Percentiles rank a stretch among this genome's conserved stretches.
Evolutionary conservation across 371 early-diverging fungal species (phyloP).

Genomic region (Haplosporangium sp.): DNA sequence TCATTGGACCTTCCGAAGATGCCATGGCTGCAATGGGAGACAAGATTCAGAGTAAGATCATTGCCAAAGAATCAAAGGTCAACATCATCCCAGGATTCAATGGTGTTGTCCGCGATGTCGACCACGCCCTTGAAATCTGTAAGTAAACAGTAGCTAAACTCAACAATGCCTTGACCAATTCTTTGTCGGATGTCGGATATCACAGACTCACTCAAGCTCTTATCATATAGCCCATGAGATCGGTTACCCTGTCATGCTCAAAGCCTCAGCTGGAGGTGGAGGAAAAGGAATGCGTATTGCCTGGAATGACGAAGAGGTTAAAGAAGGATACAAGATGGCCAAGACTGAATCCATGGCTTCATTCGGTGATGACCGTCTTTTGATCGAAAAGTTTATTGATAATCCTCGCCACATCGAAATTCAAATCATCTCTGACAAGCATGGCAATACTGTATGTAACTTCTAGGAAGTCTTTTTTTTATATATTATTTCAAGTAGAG

Average conservation of each 20-base stretch:
- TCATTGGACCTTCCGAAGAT: constrained; percentile 82
- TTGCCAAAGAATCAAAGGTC: constrained; percentile 87
- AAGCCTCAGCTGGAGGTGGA: constrained; percentile 93
- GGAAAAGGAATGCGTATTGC: constrained; percentile 93
- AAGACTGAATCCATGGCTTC: constrained; percentile 86
- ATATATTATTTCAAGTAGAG: neutral
- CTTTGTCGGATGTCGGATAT: too few species aligned
- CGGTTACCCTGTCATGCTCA: constrained; percentile 89
- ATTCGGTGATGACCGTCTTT: constrained; percentile 91
- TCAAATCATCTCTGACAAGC: constrained; percentile 76
- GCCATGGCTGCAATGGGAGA: constrained; percentile 95
- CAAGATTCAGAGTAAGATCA: constrained; percentile 91
- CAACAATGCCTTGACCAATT: neutral
- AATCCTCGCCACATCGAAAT: constrained; percentile 93
- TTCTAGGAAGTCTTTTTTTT: neutral
- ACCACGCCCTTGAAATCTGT: constrained; percentile 79
- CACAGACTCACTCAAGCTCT: neutral
- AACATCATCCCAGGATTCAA: constrained; percentile 93
- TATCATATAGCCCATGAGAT: constrained; percentile 59
- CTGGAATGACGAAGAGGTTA: constrained; percentile 75
- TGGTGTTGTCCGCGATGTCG: constrained; percentile 80
- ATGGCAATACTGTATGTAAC: constrained; percentile 64
- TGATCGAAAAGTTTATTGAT: constrained; percentile 95
- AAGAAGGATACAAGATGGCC: constrained; percentile 85
- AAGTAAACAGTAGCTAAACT: constrained; percentile 16